Evolutionary conservation across 768 basidiomycete species (phyloP).

Genomic region (Agrocybe pediades): DNA sequence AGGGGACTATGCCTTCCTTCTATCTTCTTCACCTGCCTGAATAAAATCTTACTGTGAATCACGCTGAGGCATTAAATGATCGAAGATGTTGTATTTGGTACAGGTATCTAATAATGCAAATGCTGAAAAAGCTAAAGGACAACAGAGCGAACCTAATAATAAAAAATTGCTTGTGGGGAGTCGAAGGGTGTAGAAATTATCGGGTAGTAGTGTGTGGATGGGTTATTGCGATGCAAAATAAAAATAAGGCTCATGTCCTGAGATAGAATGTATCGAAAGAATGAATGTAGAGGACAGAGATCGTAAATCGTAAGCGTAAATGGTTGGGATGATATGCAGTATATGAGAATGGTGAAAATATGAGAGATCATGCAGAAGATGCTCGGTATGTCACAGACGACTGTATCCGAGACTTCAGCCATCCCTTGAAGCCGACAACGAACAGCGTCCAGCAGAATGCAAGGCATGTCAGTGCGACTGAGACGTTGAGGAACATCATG

Average conservation of each 20-base stretch:
- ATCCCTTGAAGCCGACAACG: slow-evolving; percentile 82
- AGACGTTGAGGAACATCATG: slow-evolving; percentile 88
- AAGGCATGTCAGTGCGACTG: slow-evolving; percentile 84
- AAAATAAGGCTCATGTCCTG: not conserved
- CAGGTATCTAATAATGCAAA: not conserved
- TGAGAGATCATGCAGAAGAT: slow-evolving; percentile 19
- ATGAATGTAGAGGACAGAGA: not conserved
- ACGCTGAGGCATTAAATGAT: not conserved
- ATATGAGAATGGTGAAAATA: not conserved
- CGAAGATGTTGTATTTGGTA: not conserved
- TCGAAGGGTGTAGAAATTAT: too few species aligned
- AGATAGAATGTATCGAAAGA: not conserved
- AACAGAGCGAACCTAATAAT: not conserved
- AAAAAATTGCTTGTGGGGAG: not conserved
- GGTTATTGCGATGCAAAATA: not conserved
- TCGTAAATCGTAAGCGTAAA: not conserved
- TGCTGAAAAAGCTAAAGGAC: too few species aligned
- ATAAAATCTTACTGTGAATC: not conserved
- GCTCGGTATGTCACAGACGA: slow-evolving; percentile 31
- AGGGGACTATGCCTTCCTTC: slow-evolving; percentile 58
- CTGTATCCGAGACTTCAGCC: slow-evolving; percentile 53
- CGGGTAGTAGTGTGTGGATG: not conserved
- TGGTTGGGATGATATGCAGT: slow-evolving; percentile 3
- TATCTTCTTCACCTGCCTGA: slow-evolving; percentile 16
- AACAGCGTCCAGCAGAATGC: slow-evolving; percentile 83